A percentile compares a stretch with the other conserved stretches of the same genome.
Evolutionary conservation across 83 land plant species (phyloP).

Genomic region (Diphasiastrum complanatum): DNA sequence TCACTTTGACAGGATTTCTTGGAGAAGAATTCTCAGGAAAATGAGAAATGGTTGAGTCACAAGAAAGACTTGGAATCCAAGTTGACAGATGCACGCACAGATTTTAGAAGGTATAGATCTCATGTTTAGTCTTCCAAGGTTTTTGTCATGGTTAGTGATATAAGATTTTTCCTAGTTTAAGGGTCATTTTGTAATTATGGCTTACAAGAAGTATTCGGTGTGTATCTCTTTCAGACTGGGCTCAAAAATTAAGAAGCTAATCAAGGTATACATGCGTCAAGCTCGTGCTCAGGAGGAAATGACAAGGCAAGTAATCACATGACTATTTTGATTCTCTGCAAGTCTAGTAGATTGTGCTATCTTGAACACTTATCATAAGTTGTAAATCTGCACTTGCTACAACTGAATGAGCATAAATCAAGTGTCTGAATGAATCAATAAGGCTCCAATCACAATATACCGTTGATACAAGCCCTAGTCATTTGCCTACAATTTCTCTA

Average conservation of each 20-base stretch:
- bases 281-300: conserved; percentile 57
- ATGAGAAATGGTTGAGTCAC: conserved; percentile 33
- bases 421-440: too few species aligned
- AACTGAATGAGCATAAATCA: too few species aligned
- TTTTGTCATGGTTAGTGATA: neutral
- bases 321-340: neutral
- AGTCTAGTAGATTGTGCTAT: too few species aligned
- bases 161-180: neutral
- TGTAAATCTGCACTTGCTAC: too few species aligned
- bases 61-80: conserved; percentile 45
- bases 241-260: conserved; percentile 57
- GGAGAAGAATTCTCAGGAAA: conserved; percentile 44
- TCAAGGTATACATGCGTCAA: conserved; percentile 49
- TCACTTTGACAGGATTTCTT: conserved; percentile 28
- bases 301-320: conserved; percentile 35
- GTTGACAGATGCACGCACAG: conserved; percentile 43
- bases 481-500: too few species aligned
- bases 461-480: too few species aligned
- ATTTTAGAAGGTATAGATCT: conserved; percentile 39
- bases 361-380: too few species aligned
- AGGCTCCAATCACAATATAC: too few species aligned
- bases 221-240: conserved; percentile 35
- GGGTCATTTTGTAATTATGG: neutral
- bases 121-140: neutral
- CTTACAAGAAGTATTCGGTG: neutral